A percentile compares a stretch with the other conserved stretches of the same genome.
These are phyloP conservation scores for Entomortierella chlamydospora DNA, from an alignment of 192 early-diverging fungal genomes.

Conservation along the genomic window DNA sequence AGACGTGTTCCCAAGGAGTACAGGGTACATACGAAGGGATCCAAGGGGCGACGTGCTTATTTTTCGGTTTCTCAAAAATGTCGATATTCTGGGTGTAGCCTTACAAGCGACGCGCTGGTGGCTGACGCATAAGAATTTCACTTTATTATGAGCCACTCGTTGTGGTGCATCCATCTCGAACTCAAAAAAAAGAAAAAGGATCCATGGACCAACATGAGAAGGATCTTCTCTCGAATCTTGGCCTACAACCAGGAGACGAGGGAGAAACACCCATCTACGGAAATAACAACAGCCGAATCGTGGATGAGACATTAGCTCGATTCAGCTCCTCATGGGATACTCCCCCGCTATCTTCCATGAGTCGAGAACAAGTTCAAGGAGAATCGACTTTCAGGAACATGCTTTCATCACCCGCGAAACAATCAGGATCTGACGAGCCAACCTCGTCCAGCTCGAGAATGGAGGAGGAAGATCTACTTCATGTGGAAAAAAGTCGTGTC, in stretches of 20 bases:
- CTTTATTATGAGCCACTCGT: no score
- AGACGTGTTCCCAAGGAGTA: no score
- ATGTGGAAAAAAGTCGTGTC: slow-evolving; percentile 41
- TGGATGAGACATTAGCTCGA: neutral
- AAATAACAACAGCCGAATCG: neutral
- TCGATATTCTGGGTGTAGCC: no score
- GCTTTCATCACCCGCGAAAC: neutral
- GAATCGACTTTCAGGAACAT: neutral
- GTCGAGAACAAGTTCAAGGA: neutral
- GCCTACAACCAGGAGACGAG: neutral
- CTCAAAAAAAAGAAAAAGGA: no score
- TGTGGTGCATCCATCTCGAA: no score
- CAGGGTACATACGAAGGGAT: no score
- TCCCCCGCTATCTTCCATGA: neutral
- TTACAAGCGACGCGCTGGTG: no score
- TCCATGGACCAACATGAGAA: no score
- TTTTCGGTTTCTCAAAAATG: no score
- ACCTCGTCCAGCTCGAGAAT: neutral
- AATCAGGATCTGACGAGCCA: neutral
- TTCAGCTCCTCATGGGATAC: neutral
- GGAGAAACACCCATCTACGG: neutral
- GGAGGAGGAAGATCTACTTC: slow-evolving; percentile 12
- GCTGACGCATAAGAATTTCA: no score
- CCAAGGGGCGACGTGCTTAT: no score
- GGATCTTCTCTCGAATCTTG: no score